Evolutionary conservation across 805 yeast genomes (phyloP).

Genomic region (Ogataea kodamae): DNA sequence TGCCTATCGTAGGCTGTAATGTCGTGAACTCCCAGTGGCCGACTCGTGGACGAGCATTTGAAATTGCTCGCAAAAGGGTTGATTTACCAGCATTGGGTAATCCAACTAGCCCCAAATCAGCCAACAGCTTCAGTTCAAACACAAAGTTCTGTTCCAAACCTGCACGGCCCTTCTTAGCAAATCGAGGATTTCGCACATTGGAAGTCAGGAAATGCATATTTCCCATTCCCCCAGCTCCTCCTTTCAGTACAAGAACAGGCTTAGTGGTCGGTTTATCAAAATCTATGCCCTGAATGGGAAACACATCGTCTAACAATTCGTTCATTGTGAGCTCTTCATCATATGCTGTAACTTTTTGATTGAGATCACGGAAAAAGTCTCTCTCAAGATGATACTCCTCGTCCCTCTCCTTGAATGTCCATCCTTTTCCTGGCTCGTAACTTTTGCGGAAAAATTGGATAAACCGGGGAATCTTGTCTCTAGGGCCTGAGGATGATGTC

Average conservation of each 20-base stretch:
- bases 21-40: slow-evolving; percentile 99
- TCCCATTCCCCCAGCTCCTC: slow-evolving; percentile 95
- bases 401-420: slow-evolving; percentile 80
- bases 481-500: slow-evolving; percentile 22
- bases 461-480: slow-evolving; percentile 33
- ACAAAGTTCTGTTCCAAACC: slow-evolving; percentile 65
- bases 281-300: slow-evolving; percentile 84
- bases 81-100: slow-evolving; percentile 97
- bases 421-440: slow-evolving; percentile 74
- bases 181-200: slow-evolving; percentile 83
- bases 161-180: slow-evolving; percentile 74
- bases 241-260: slow-evolving; percentile 69
- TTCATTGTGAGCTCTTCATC: slow-evolving; percentile 56
- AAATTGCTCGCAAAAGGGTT: slow-evolving; percentile 78
- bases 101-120: slow-evolving; percentile 93
- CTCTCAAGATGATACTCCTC: slow-evolving; percentile 64
- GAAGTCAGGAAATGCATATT: slow-evolving; percentile 91
- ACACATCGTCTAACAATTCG: slow-evolving; percentile 61
- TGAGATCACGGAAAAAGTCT: slow-evolving; percentile 63
- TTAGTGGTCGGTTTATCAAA: slow-evolving; percentile 53
- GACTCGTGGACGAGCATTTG: slow-evolving; percentile 83
- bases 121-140: slow-evolving; percentile 82
- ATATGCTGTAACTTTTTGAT: slow-evolving; percentile 58
- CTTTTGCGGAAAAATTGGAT: slow-evolving; percentile 63
- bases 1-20: slow-evolving; percentile 86